Evolutionary conservation across 2,329 filamentous ascomycete genomes (phyloP).

Genomic region (Penicillium concentricum): DNA sequence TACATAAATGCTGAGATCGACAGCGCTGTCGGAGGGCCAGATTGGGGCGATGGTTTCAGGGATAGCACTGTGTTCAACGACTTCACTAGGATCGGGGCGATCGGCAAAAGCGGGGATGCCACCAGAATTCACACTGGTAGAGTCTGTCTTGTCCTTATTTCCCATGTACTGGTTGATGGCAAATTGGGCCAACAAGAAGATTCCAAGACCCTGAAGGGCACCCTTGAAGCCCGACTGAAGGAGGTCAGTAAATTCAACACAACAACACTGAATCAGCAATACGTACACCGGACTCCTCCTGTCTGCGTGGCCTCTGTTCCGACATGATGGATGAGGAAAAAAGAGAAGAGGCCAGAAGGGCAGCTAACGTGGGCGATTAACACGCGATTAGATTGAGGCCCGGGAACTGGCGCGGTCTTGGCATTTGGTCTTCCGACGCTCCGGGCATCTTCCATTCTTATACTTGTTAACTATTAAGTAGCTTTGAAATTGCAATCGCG

Average conservation of each 20-base stretch:
- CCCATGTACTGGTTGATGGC: constrained; percentile 57
- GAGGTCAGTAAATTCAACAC: constrained; percentile 21
- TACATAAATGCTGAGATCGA: constrained; percentile 85
- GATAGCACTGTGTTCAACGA: constrained; percentile 47
- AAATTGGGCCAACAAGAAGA: constrained; percentile 61
- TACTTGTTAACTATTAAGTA: background rate
- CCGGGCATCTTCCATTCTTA: background rate
- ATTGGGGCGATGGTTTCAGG: constrained; percentile 77
- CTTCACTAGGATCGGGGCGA: constrained; percentile 54
- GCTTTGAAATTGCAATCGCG: constrained; percentile 14
- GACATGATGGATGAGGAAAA: constrained; percentile 34
- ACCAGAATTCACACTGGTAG: constrained; percentile 21
- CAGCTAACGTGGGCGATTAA: constrained; percentile 3
- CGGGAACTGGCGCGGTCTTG: constrained; percentile 10
- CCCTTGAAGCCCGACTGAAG: constrained; percentile 44
- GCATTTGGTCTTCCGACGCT: constrained; percentile 2
- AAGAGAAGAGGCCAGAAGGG: constrained; percentile 12
- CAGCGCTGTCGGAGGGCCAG: constrained; percentile 73
- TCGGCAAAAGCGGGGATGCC: constrained; percentile 63
- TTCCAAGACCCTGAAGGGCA: constrained; percentile 55
- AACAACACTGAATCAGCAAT: background rate
- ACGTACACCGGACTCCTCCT: constrained; percentile 36
- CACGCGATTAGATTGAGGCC: constrained; percentile 7
- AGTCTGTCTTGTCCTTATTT: constrained; percentile 28
- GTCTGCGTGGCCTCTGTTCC: constrained; percentile 40